Base-by-base conservation (phyloP, 148 eudicot species). In the Salicornia ramosissima region DNA sequence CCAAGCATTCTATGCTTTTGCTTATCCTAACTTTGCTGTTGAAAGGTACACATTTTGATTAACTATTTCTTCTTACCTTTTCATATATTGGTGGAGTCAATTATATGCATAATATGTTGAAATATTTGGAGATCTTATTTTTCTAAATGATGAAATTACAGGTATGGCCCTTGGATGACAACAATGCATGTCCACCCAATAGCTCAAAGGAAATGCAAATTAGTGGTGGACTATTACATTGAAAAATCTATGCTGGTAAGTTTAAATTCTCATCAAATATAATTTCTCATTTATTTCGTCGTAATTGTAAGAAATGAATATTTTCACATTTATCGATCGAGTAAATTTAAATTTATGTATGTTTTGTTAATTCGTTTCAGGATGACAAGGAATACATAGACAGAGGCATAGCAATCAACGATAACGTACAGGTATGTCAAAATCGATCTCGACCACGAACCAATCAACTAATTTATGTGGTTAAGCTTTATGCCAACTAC, bases 151-250 rank as follows among this genome's bases (percentile, higher is more conserved):
- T 63, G 26, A 14, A 4, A 0, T 63, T 40, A 21, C 31, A 63
- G 67, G 67, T 63, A 63, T 63, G 67, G 67, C 67, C 49, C 67
- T 63, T 63, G 67, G 67, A 63, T 63, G 67, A 63, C 67, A 2
- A 63, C 67, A 40, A 63, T 63, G 67, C 67, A 63, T 15, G 28
- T 63, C 21, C 30, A n/a, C 21, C 67, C 67, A 40, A 19, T 63
- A 24, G 67, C 46, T 22, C 67, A 5, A 5, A 63, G 67, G 31
- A 63, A 63, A 25, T 63, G 67, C 50, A 63, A 63, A 24, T 26
- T 63, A 11, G 67, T 63, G 49, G 67, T 63, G 31, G 67, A 63
- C 67, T 63, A 63, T 42, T 63, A 63, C 11, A 8, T 63, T 63
- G 67, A 63, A 13, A 25, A 63, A 12, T 22, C 67, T 15, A 39